Evolutionary conservation across 2,329 filamentous ascomycete species (phyloP), one percentile per base, ranked within the genome.

Genomic region (Rasamsonia emersonii): DNA sequence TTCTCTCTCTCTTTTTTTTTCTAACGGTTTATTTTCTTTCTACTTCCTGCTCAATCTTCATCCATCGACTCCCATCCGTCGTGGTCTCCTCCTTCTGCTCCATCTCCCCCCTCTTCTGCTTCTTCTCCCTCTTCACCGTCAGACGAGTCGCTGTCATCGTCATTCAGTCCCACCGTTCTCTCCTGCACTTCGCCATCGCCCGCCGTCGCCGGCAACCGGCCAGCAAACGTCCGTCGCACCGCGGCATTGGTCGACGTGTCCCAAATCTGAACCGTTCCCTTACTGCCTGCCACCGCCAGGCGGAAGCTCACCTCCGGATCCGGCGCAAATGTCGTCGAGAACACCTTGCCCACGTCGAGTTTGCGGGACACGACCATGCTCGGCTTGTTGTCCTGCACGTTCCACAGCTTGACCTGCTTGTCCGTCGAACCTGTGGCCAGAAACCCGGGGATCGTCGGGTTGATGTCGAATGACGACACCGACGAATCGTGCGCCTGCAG

Each of bases 351-450:
- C 11, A 98, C 84, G 33, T 93, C 91, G 27, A 96, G 67, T 58
- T 96, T 89, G 45, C 91, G 79, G 16, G 84, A 83, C 4, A 93
- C 84, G 1, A 98, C 86, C 75, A 98, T 83, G 39, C 78, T 83
- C 1, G 91, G 91, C 2, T 86, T 86, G 24, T 75, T 74, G 9
- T 80, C 61, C 46, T 81, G 74, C 36, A 95, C 77, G 61, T 94
- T 94, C 91, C 91, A 98, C 36, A 98, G 70, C 70, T 98, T 98
- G 48, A 96, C 86, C 4, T 82, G 84, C 67, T 86, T 89, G 68
- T 98, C 91, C 9, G 84, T 88, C 2, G 86, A 94, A 3, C 88
- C 91, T 0, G 91, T 96, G 9, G 77, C 91, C 61, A 98, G 75
- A 70, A 85, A 95, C 25, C 91, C 91, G 1, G 91, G 89, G 38